phyloP scores from a whole-genome alignment of 169 alveolate species.

The Eimeria praecox region DNA sequence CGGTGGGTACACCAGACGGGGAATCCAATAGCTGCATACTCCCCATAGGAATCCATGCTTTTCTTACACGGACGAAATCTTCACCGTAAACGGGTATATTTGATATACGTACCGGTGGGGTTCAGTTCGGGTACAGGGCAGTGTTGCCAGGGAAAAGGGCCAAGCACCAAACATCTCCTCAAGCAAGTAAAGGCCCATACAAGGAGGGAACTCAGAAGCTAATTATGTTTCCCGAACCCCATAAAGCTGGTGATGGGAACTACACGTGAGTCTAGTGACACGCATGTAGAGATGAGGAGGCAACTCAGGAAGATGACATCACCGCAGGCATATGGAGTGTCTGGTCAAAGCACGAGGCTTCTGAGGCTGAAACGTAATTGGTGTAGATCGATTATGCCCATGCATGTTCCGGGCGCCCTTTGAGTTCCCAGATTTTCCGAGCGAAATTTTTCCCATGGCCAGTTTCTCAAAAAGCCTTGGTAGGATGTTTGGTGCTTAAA shows the following conservation, averaged over 20 bases:
- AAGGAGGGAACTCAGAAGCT: neutral
- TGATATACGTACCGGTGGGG: neutral
- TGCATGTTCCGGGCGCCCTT: neutral
- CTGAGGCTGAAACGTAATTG: neutral
- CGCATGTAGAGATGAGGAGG: neutral
- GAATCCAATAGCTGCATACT: neutral
- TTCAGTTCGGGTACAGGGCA: neutral
- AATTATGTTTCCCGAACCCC: neutral
- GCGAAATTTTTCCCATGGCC: neutral
- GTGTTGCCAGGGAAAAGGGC: neutral
- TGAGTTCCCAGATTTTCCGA: neutral
- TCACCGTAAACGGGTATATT: neutral
- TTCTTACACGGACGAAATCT: neutral
- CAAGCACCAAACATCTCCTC: neutral
- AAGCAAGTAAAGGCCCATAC: neutral
- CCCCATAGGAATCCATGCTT: neutral
- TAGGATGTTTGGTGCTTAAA: neutral
- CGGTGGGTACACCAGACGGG: neutral
- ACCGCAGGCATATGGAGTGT: neutral
- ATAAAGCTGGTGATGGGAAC: neutral
- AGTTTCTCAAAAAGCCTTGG: neutral
- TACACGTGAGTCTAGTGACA: neutral
- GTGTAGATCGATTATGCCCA: neutral
- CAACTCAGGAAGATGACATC: neutral
- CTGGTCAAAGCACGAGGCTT: no score